phyloP scores from a whole-genome alignment of 208 protist genomes.

The Trypanosoma cruzi region DNA sequence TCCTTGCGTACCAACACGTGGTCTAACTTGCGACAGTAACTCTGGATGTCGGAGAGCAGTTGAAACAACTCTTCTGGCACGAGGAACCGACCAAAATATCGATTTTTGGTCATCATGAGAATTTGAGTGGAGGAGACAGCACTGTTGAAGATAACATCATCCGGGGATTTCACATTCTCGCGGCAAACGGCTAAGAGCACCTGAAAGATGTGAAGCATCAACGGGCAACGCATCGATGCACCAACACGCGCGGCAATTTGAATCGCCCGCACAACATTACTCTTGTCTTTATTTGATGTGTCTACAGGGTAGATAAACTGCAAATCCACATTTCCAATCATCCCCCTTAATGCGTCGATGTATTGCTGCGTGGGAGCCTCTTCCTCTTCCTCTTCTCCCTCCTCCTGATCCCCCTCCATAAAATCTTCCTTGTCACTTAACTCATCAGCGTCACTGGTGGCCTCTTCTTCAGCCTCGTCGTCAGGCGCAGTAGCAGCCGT shows the following conservation, averaged over 20 bases:
- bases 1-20: conserved; percentile 51
- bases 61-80: conserved; percentile 71
- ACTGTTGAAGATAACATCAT: conserved; percentile 81
- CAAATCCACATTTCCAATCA: conserved; percentile 86
- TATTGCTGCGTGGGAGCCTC: conserved; percentile 87
- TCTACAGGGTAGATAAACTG: conserved; percentile 80
- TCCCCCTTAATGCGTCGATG: conserved; percentile 79
- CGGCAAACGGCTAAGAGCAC: conserved; percentile 85
- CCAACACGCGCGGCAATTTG: conserved; percentile 70
- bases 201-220: conserved; percentile 82
- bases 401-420: conserved; percentile 30
- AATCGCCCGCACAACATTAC: conserved; percentile 78
- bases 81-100: conserved; percentile 84
- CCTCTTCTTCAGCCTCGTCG: conserved; percentile 19
- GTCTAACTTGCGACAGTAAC: conserved; percentile 79
- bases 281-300: conserved; percentile 74
- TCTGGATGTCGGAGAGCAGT: conserved; percentile 87
- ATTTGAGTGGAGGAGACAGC: conserved; percentile 67
- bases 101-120: conserved; percentile 79
- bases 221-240: conserved; percentile 56
- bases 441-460: conserved; percentile 28
- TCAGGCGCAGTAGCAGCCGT: conserved; percentile 1
- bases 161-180: conserved; percentile 76
- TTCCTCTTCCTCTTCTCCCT: conserved; percentile 48
- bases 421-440: conserved; percentile 17